Conservation (phyloP, 2,329 filamentous ascomycete genomes). For the Pseudocercospora musae region DNA sequence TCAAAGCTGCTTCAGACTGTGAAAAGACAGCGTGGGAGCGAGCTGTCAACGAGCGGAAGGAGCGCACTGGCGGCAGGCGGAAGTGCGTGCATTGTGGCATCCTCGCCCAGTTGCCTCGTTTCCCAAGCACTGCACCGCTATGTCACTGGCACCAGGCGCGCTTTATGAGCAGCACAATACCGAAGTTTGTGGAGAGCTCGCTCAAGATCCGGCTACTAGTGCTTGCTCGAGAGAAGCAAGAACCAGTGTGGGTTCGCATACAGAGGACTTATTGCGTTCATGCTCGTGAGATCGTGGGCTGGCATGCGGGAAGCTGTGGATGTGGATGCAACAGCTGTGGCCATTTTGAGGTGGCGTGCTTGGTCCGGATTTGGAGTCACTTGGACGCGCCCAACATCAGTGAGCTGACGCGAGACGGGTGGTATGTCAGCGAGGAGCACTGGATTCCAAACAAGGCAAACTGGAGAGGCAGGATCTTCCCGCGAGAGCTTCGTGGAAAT, state of each 20-base stretch:
- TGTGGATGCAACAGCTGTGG: slow-evolving; percentile 24
- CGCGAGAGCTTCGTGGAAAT: slow-evolving; percentile 12
- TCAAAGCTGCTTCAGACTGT: slow-evolving; percentile 24
- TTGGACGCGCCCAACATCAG: slow-evolving; percentile 10
- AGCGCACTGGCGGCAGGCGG: slow-evolving; percentile 19
- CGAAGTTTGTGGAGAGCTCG: slow-evolving; percentile 15
- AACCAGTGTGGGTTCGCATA: slow-evolving; percentile 19
- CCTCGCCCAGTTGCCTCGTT: slow-evolving; percentile 13
- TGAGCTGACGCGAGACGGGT: slow-evolving; percentile 13
- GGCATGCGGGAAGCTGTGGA: slow-evolving; percentile 15
- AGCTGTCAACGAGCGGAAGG: slow-evolving; percentile 24
- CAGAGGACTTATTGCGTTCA: slow-evolving; percentile 22
- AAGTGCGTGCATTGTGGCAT: slow-evolving; percentile 28
- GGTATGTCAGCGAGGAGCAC: slow-evolving; percentile 17
- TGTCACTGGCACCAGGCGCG: slow-evolving; percentile 25
- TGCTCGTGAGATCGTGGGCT: slow-evolving; percentile 17
- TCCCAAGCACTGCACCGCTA: slow-evolving; percentile 19
- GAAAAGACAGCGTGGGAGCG: slow-evolving; percentile 25
- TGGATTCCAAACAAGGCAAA: slow-evolving; percentile 11
- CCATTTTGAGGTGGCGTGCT: slow-evolving; percentile 21
- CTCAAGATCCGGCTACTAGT: slow-evolving; percentile 15
- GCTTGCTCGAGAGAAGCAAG: slow-evolving; percentile 7
- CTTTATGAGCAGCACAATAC: slow-evolving; percentile 21
- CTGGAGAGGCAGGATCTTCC: slow-evolving; percentile 10
- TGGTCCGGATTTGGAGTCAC: slow-evolving; percentile 17